A percentile compares a stretch with the other conserved stretches of the same genome.
Evolutionary conservation across 1,284 basidiomycete species (phyloP).

Genomic region (Cystobasidium pallidum): DNA sequence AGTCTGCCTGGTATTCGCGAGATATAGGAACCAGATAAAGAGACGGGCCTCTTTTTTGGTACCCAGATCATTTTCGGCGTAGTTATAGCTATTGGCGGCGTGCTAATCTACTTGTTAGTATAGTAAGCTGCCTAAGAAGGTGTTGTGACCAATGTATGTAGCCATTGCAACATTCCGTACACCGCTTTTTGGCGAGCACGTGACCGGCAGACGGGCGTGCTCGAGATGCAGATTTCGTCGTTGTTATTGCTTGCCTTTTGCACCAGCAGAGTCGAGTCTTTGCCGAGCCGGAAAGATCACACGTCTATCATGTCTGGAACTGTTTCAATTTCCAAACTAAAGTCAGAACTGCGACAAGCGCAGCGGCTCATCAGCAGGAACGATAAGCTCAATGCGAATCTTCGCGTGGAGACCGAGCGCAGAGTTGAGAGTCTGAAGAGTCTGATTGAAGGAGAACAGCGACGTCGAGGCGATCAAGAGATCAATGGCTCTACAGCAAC

Average conservation of each 20-base stretch:
- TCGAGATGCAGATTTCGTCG: conserved; percentile 5
- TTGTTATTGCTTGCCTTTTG: neutral
- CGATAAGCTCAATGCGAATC: conserved; percentile 29
- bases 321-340: conserved; percentile 34
- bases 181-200: neutral
- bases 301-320: neutral
- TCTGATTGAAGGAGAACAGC: conserved; percentile 26
- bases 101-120: no score
- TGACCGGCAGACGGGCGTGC: neutral
- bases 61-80: no score
- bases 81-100: no score
- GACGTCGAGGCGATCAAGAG: neutral
- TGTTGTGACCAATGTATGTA: no score
- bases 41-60: no score
- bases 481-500: neutral
- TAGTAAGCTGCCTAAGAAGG: no score
- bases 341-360: conserved; percentile 33
- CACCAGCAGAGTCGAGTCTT: neutral
- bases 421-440: conserved; percentile 33
- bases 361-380: conserved; percentile 24
- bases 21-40: no score
- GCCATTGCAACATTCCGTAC: no score
- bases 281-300: neutral
- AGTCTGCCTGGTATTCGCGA: no score
- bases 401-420: conserved; percentile 36